These are phyloP conservation scores for Carex pumila DNA, from an alignment of 176 grass and related monocot species.

Conservation along the genomic window DNA sequence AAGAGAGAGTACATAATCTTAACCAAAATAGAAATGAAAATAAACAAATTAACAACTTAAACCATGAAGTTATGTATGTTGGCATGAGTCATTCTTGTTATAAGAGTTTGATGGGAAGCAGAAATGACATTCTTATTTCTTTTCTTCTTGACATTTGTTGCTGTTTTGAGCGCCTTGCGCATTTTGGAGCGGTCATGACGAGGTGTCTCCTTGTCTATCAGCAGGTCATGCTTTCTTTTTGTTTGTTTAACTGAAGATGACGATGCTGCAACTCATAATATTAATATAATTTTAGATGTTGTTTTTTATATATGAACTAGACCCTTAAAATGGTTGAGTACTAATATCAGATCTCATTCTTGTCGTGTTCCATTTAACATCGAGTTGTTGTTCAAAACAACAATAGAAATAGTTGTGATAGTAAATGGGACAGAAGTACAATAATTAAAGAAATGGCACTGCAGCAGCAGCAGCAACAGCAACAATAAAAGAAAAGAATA, in stretches of 20 bases:
- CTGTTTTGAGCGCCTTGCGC: background rate
- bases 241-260: constrained; percentile 1
- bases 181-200: background rate
- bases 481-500: background rate
- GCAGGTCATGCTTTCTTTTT: background rate
- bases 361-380: background rate
- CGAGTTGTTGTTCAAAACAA: background rate
- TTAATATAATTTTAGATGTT: background rate
- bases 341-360: background rate
- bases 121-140: constrained; percentile 1
- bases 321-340: background rate
- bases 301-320: background rate
- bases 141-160: constrained; percentile 2
- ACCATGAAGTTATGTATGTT: constrained; percentile 15
- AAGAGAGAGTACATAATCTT: background rate
- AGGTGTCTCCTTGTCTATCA: background rate
- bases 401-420: background rate
- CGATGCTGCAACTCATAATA: background rate
- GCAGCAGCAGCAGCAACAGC: background rate
- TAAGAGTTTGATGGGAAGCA: background rate
- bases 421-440: background rate
- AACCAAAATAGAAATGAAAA: background rate
- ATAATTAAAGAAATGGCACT: background rate
- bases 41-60: background rate
- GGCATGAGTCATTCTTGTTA: background rate